These are phyloP conservation scores for Neurospora sp. DNA, from an alignment of 495 filamentous ascomycete genomes.

Conservation along the genomic window DNA sequence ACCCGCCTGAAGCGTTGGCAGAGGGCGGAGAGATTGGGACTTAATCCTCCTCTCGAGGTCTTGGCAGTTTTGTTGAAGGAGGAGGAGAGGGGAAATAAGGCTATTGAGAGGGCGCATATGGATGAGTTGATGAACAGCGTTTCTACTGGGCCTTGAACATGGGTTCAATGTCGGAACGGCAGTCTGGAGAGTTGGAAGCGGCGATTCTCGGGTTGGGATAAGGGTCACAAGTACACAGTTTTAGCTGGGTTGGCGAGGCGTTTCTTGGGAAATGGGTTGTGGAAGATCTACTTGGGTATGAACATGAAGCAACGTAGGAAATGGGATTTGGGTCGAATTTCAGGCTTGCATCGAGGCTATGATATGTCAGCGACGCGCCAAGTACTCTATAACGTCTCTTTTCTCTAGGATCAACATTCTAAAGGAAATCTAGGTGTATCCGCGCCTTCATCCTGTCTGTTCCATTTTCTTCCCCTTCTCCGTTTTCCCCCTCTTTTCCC, in stretches of 20 bases:
- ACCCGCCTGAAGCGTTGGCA: constrained; percentile 76
- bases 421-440: neutral
- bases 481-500: neutral
- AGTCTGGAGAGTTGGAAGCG: too few relatives aligned
- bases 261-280: neutral
- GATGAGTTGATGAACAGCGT: constrained; percentile 63
- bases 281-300: neutral
- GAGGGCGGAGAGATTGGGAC: constrained; percentile 63
- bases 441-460: neutral
- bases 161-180: too few relatives aligned
- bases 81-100: constrained; percentile 41
- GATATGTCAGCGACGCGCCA: too few relatives aligned
- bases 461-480: neutral
- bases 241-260: neutral
- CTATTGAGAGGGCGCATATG: constrained; percentile 58
- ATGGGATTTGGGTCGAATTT: neutral
- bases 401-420: neutral
- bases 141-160: constrained; percentile 14
- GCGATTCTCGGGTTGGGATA: neutral
- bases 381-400: neutral
- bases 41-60: constrained; percentile 88
- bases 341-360: neutral
- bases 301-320: neutral
- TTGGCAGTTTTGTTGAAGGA: constrained; percentile 72
- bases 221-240: neutral